These are phyloP conservation scores for Annulohypoxylon moriforme DNA, from an alignment of 495 filamentous ascomycete genomes.

Conservation along the genomic window DNA sequence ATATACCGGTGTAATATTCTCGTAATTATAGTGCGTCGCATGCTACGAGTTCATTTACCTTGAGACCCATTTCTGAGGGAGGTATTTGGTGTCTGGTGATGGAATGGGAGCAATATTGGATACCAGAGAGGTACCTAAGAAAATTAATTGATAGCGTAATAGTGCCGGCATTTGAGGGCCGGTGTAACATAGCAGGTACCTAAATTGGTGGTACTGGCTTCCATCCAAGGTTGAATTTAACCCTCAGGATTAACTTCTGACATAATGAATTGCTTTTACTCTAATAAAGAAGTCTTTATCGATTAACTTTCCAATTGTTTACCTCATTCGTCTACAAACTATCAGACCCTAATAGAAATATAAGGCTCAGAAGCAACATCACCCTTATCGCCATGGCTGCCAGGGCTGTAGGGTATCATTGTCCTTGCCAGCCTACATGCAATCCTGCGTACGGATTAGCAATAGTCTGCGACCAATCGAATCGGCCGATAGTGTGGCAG, in stretches of 20 bases:
- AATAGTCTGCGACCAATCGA: conserved; percentile 19
- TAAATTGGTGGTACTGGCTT: no score
- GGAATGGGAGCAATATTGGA: no score
- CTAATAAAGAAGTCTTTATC: not conserved
- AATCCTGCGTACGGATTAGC: not conserved
- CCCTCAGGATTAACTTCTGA: not conserved
- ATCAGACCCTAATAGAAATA: not conserved
- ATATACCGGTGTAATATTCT: conserved; percentile 20
- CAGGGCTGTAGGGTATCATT: conserved; percentile 5
- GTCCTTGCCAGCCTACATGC: no score
- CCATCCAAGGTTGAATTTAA: not conserved
- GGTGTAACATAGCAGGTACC: not conserved
- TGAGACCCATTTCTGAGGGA: not conserved
- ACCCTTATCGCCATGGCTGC: not conserved
- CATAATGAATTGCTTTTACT: not conserved
- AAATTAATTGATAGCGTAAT: not conserved
- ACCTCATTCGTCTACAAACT: not conserved
- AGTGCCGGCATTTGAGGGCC: not conserved
- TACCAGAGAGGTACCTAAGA: no score
- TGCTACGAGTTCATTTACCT: not conserved
- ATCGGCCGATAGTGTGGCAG: conserved; percentile 25
- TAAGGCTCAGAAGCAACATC: not conserved
- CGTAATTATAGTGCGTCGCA: not conserved
- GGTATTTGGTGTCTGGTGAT: no score
- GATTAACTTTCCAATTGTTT: not conserved